Evolutionary conservation across 179 eudicot species (phyloP).

Genomic region (Spinacia oleracea): DNA sequence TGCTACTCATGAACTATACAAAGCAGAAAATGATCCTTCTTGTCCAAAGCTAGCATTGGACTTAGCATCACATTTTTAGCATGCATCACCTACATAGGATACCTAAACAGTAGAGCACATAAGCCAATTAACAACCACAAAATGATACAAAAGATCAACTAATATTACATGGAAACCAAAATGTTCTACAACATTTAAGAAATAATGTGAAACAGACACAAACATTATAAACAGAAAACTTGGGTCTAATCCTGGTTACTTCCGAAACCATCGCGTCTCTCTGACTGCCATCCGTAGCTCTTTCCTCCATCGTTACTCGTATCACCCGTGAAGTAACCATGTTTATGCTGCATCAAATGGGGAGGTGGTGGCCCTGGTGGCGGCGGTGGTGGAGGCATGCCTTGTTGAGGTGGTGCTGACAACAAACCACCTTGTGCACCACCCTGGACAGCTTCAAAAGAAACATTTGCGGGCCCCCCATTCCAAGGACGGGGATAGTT

Average conservation of each 20-base stretch:
- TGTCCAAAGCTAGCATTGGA: not conserved
- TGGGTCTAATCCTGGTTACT: constrained; percentile 39
- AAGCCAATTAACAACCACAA: not conserved
- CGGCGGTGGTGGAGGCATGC: constrained; percentile 54
- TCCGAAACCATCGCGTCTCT: constrained; percentile 53
- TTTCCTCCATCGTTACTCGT: constrained; percentile 55
- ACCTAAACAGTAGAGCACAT: not conserved
- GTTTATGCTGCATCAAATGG: constrained; percentile 52
- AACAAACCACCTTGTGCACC: constrained; percentile 54
- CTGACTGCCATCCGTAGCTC: constrained; percentile 55
- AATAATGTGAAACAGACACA: not conserved
- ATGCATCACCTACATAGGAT: not conserved
- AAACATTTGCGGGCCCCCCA: constrained; percentile 39
- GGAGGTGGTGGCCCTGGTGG: constrained; percentile 71
- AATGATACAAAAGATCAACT: not conserved
- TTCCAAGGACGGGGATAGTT: constrained; percentile 66
- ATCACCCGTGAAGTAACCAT: constrained; percentile 47
- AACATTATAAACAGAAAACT: not conserved
- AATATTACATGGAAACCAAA: not conserved
- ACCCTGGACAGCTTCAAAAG: constrained; percentile 44
- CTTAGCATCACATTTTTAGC: constrained; percentile 5
- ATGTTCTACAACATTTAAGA: not conserved
- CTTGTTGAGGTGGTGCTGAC: constrained; percentile 47
- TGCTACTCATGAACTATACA: not conserved
- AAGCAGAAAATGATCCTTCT: not conserved